A percentile compares a stretch with the other conserved stretches of the same genome.
Conservation (phyloP, 306 rosid genomes). For the Castanopsis chinensis region DNA sequence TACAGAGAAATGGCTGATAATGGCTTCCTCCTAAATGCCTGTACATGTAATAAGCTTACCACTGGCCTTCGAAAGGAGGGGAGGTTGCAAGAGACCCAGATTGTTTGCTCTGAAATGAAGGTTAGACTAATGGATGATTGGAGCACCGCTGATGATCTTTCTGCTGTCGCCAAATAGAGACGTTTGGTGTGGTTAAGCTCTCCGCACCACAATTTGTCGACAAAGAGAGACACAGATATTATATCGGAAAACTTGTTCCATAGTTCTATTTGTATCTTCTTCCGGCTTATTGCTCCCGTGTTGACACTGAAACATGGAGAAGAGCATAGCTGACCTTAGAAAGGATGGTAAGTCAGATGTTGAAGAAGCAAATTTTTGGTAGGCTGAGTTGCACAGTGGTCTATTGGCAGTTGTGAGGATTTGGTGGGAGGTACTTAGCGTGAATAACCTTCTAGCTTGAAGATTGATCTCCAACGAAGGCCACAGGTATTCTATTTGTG, state of each 20-base stretch:
- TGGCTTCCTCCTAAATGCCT: slow-evolving; percentile 37
- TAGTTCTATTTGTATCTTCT: not conserved
- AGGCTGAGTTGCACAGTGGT: no score
- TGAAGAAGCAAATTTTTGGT: no score
- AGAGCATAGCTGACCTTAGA: not conserved
- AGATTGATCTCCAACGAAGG: no score
- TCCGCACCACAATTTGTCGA: not conserved
- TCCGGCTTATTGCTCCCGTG: not conserved
- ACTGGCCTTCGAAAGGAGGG: slow-evolving; percentile 60
- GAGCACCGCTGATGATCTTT: slow-evolving; percentile 14
- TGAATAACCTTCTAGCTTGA: no score
- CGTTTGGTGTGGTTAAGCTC: not conserved
- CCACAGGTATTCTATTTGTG: no score
- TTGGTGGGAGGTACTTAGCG: no score
- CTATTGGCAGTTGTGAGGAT: no score
- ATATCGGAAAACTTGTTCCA: not conserved
- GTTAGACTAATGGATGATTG: slow-evolving; percentile 33
- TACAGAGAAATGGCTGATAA: slow-evolving; percentile 57
- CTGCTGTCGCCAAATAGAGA: slow-evolving; percentile 16
- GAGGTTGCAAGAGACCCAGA: slow-evolving; percentile 56
- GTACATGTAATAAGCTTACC: slow-evolving; percentile 43
- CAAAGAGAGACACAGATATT: not conserved
- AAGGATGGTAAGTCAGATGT: not conserved
- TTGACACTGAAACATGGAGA: not conserved
- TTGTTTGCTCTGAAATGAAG: slow-evolving; percentile 51